Percentiles rank a stretch among this genome's conserved stretches.
phyloP scores from a whole-genome alignment of 306 rosid species.

The Gillenia trifoliata region DNA sequence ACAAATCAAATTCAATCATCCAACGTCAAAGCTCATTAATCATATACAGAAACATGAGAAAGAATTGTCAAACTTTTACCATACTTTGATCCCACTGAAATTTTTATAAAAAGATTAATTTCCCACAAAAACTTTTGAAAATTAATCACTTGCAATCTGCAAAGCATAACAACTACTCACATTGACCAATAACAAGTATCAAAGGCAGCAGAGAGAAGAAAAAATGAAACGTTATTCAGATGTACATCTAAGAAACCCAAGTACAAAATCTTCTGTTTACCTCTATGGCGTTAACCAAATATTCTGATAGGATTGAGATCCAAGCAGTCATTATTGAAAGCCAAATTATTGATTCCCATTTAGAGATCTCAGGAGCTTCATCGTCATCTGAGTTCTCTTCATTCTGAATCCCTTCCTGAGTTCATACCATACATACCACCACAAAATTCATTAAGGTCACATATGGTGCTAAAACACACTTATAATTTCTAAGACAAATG shows the following conservation, averaged over 20 bases:
- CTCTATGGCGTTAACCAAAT: conserved; percentile 70
- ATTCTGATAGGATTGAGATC: conserved; percentile 69
- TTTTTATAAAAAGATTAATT: not conserved
- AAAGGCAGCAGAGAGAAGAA: not conserved
- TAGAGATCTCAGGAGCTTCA: conserved; percentile 70
- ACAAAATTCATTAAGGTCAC: conserved; percentile 22
- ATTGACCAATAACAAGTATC: not conserved
- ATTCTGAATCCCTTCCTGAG: conserved; percentile 53
- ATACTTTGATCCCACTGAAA: not conserved
- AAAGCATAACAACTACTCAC: not conserved
- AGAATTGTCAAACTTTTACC: not conserved
- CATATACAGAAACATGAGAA: not conserved
- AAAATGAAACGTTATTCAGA: not conserved
- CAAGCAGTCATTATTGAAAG: conserved; percentile 66
- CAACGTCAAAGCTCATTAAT: conserved; percentile 17
- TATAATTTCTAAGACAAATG: not conserved
- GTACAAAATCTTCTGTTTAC: conserved; percentile 23
- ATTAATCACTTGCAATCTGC: not conserved
- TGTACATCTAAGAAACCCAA: not conserved
- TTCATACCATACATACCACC: conserved; percentile 19
- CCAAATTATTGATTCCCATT: conserved; percentile 85
- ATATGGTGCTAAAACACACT: not conserved
- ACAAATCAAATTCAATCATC: conserved; percentile 27
- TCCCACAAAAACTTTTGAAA: not conserved
- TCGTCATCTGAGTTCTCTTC: conserved; percentile 40